These are phyloP conservation scores for Globisporangium echinulatum DNA, from an alignment of 352 stramenopile genomes.

Conservation along the genomic window DNA sequence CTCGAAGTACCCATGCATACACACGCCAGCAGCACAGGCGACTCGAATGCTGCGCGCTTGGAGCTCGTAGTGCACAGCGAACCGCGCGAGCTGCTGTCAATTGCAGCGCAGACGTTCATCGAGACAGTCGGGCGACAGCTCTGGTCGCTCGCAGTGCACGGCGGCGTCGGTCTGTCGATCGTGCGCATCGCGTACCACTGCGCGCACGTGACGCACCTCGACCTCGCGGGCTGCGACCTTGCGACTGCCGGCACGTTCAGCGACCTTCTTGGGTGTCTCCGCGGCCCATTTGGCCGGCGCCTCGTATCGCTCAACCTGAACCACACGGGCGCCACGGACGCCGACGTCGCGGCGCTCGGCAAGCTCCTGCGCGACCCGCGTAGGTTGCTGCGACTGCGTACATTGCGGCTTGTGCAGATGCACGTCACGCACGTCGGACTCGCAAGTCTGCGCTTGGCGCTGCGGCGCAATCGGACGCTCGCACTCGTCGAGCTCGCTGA, in stretches of 20 bases:
- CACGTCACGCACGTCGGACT: background rate
- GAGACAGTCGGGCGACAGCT: slow-evolving; percentile 1
- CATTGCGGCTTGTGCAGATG: background rate
- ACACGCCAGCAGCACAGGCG: no score
- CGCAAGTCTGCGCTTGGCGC: background rate
- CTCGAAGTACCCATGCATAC: no score
- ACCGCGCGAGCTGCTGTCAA: background rate
- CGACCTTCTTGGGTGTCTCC: slow-evolving; percentile 1
- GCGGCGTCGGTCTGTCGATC: background rate
- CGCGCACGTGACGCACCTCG: background rate
- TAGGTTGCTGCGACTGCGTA: background rate
- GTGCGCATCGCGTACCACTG: slow-evolving; percentile 1
- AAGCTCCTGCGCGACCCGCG: background rate
- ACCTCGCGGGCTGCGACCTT: slow-evolving; percentile 1
- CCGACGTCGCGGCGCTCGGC: background rate
- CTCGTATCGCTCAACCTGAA: slow-evolving; percentile 2
- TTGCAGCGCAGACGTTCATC: background rate
- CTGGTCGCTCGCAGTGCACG: background rate
- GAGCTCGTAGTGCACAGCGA: background rate
- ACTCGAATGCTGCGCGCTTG: background rate
- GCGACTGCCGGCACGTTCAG: background rate
- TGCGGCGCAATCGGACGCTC: background rate
- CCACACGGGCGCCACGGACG: background rate
- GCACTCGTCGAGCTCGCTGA: background rate
- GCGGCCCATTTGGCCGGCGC: background rate